Evolutionary conservation across 2,329 filamentous ascomycete species (phyloP), one percentile per base, ranked within the genome.

Genomic region (Fusarium scirpi): DNA sequence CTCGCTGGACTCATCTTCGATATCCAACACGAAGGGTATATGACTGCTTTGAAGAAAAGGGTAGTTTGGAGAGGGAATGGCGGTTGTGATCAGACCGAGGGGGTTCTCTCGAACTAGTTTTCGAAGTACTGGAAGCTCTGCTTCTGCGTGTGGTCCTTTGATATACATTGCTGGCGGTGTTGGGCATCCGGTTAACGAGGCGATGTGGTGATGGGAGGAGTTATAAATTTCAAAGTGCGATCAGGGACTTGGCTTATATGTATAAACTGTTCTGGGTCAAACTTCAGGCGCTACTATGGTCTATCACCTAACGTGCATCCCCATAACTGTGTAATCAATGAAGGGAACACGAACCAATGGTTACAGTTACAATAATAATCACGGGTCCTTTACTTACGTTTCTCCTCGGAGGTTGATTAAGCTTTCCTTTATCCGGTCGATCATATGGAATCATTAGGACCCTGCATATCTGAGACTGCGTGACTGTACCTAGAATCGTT

Each of bases 31-130:
- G 71, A 84, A 91, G 1, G 89, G 89, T 20, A 91, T 85, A 71
- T 91, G 89, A 55, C 82, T 89, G 54, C 82, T 84, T 70, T 89
- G 89, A 7, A 91, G 82, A 16, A 86, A 80, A 0, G 85, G 84
- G 68, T 84, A 80, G 1, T 73, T 76, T 12, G 79, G 45, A 0
- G 86, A 90, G 1, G 79, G 73, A 45, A 92, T 86, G 8, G 87
- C 87, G 0, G 90, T 91, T 11, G 87, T 91, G 10, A 92, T 74
- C 16, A 91, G 81, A 2, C 90, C 90, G 0, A 92, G 81, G 1
- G 89, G 87, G 71, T 90, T 87, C 16, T 86, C 82, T 22, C 82
- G 82, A 72, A 92, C 88, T 54, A 92, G 81, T 58, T 85, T 78
- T 34, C 85, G 85, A 24, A 92, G 83, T 5, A 79, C 78, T 1